Evolutionary conservation across 2,329 filamentous ascomycete genomes (phyloP).

Genomic region (Cercospora janseana): DNA sequence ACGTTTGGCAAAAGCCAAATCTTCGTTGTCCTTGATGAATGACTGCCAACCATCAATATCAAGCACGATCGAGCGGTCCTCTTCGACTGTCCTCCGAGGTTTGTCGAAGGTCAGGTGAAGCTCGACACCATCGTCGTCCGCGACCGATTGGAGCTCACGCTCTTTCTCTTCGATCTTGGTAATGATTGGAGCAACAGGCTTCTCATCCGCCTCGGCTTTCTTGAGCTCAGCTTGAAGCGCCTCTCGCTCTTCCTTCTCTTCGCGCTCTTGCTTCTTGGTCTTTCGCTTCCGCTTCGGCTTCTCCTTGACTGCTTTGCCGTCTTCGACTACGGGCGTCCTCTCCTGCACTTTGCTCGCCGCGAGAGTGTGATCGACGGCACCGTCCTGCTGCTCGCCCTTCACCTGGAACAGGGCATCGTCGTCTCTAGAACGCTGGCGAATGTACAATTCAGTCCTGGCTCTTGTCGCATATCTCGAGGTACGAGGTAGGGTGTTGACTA

Average conservation of each 20-base stretch:
- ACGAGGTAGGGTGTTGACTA: conserved; percentile 54
- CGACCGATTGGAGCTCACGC: conserved; percentile 49
- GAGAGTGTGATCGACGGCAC: conserved; percentile 29
- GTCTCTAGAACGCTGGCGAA: conserved; percentile 78
- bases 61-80: conserved; percentile 61
- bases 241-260: conserved; percentile 58
- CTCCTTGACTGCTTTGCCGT: conserved; percentile 39
- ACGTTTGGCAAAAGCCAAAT: conserved; percentile 57
- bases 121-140: conserved; percentile 51
- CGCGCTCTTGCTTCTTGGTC: conserved; percentile 72
- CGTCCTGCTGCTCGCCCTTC: conserved; percentile 54
- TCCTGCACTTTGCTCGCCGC: conserved; percentile 22
- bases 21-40: conserved; percentile 67
- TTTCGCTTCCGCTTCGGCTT: conserved; percentile 62
- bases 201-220: conserved; percentile 32
- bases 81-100: conserved; percentile 63
- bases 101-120: conserved; percentile 60
- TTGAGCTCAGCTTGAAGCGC: conserved; percentile 50
- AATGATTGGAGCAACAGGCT: conserved; percentile 38
- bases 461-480: conserved; percentile 71
- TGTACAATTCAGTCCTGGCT: conserved; percentile 64
- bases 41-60: conserved; percentile 71
- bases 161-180: conserved; percentile 39
- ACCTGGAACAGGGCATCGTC: conserved; percentile 76
- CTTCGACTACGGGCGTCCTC: conserved; percentile 28